phyloP scores from a whole-genome alignment of 2,329 filamentous ascomycete species.

The Leptographium radiaticola region DNA sequence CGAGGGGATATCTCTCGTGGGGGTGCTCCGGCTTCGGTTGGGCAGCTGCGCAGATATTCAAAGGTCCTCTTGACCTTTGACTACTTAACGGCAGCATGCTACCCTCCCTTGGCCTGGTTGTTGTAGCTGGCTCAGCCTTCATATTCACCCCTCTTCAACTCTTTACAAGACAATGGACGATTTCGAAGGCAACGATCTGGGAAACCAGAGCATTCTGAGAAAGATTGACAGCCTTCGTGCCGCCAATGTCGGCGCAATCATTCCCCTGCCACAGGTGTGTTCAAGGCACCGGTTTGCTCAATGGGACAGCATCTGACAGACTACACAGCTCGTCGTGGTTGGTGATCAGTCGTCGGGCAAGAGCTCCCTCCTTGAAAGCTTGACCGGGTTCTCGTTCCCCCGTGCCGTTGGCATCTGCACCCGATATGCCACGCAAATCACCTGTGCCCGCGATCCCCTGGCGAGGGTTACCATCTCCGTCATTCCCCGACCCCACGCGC shows the following conservation, averaged over 20 bases:
- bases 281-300: too few species aligned
- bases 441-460: conserved; percentile 16
- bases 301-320: not conserved
- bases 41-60: too few species aligned
- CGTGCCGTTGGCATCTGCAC: conserved; percentile 14
- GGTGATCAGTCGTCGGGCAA: conserved; percentile 66
- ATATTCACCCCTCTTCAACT: too few species aligned
- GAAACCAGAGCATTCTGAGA: conserved; percentile 12
- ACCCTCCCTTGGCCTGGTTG: too few species aligned
- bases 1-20: too few species aligned
- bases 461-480: conserved; percentile 17
- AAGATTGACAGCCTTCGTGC: conserved; percentile 17
- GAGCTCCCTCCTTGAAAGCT: conserved; percentile 56
- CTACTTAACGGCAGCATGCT: too few species aligned
- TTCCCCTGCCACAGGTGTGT: conserved; percentile 15
- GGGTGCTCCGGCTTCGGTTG: too few species aligned
- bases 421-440: conserved; percentile 16
- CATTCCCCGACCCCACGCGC: conserved; percentile 11
- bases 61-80: too few species aligned
- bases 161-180: not conserved
- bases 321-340: conserved; percentile 51
- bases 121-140: too few species aligned
- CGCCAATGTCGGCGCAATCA: conserved; percentile 13
- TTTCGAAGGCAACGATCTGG: conserved; percentile 4
- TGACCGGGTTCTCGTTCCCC: conserved; percentile 18